Base-by-base conservation (phyloP, 2,329 filamentous ascomycete species). In the Pezicula carpinea region DNA sequence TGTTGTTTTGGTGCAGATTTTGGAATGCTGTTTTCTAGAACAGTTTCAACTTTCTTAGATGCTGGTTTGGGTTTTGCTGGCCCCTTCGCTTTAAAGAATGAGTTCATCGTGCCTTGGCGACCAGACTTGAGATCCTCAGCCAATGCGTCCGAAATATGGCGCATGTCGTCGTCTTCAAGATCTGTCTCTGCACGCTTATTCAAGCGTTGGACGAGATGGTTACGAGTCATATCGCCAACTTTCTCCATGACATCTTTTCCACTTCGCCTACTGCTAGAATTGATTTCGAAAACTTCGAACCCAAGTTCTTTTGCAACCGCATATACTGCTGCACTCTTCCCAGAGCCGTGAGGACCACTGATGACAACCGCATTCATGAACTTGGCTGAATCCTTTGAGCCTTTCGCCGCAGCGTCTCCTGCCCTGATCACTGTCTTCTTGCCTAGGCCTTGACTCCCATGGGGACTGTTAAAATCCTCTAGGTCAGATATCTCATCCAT, bases 231-330 rank as follows among this genome's bases (percentile, higher is more conserved):
- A 66, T 99, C 90, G 34, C 93, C 95, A 38, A 99, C 89, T 57
- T 80, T 88, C 59, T 99, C 93, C 29, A 95, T 65, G 40, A 99
- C 83, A 59, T 99, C 93, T 64, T 85, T 93, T 26, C 91, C 92
- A 60, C 82, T 95, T 52, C 93, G 78, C 43, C 91, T 82, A 55
- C 81, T 89, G 50, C 89, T 82, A 0, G 92, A 72, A 59, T 95
- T 95, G 62, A 99, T 90, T 66, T 99, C 93, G 56, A 99, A 99
- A 1, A 99, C 79, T 59, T 96, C 91, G 60, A 95, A 97, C 1
- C 80, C 89, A 14, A 97, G 75, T 66, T 99, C 92, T 60, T 88
- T 92, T 4, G 93, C 92, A 35, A 91, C 86, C 4, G 93, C 93
- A 65, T 95, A 91, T 0, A 96, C 86, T 1, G 90, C 83, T 5